Base-by-base conservation (phyloP, 1,284 basidiomycete genomes). In the Trichosporon asahii region DNA sequence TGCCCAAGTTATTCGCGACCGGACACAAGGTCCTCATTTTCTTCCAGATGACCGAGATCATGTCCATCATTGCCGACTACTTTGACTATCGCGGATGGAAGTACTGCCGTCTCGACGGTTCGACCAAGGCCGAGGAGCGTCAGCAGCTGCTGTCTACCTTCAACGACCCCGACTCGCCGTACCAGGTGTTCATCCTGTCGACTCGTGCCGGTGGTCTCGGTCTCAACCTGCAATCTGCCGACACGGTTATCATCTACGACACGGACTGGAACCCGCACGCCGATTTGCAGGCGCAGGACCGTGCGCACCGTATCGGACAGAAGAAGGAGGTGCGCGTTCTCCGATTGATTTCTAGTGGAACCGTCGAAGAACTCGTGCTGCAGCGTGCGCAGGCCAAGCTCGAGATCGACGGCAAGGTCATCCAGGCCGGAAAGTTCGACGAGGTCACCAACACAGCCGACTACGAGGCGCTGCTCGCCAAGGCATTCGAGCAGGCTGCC, bases 31-130 rank as follows among this genome's bases (percentile, higher is more conserved):
- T 81, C 40, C 89, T 99, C 72, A 98, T 99, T 81, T 98, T 98
- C 89, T 98, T 98, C 90, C 96, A 99, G 85, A 98, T 98, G 96
- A 98, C 96, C 8, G 90, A 95, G 78, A 95, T 98, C 81, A 98
- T 99, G 96, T 95, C 98, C 76, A 98, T 99, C 82, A 96, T 99
- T 89, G 95, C 97, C 80, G 97, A 99, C 82, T 99, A 98, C 82
- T 86, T 98, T 81, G 92, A 93, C 80, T 92, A 91, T 87, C 90
- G 92, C 85, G 89, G 89, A 21, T 95, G 90, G 88, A 91, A 93
- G 80, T 93, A 95, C 83, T 90, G 98, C 66, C 94, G 97, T 76
- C 87, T 99, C 27, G 97, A 99, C 84, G 97, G 97, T 87, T 91
- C 93, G 15, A 99, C 97, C 53, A 98, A 98, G 86, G 96, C 95